phyloP scores from a whole-genome alignment of 106 monocot genomes.

The Triglochin maritima region DNA sequence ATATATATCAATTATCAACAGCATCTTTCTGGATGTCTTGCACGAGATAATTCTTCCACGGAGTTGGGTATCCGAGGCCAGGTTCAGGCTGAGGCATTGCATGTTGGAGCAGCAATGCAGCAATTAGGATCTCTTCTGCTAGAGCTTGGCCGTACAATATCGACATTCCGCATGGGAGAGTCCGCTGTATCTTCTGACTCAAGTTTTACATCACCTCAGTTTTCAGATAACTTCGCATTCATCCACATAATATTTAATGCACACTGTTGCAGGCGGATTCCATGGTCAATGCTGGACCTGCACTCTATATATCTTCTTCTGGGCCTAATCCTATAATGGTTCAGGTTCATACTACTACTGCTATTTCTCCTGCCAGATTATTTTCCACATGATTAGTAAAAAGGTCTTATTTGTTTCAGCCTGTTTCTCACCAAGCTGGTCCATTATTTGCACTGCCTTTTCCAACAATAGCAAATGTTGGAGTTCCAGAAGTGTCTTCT shows the following conservation, averaged over 20 bases:
- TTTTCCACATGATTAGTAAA: background rate
- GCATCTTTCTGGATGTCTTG: conserved; percentile 43
- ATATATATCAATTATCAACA: background rate
- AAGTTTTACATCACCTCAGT: no score
- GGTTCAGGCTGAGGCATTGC: conserved; percentile 65
- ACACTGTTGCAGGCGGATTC: conserved; percentile 45
- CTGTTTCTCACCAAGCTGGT: conserved; percentile 40
- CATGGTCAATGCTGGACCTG: conserved; percentile 80
- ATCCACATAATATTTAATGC: no score
- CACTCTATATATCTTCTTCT: conserved; percentile 62
- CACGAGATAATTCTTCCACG: conserved; percentile 37
- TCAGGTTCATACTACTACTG: conserved; percentile 34
- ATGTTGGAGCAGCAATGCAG: conserved; percentile 68
- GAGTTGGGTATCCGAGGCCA: conserved; percentile 41
- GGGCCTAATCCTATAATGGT: conserved; percentile 98
- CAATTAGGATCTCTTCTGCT: conserved; percentile 86
- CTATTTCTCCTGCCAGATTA: background rate
- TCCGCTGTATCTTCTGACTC: conserved; percentile 48
- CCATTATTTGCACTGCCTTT: conserved; percentile 37
- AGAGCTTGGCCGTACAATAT: conserved; percentile 82
- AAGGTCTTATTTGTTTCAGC: conserved; percentile 21
- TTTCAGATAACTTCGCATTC: no score
- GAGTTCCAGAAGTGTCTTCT: conserved; percentile 29
- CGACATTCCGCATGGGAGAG: conserved; percentile 71
- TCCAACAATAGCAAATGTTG: conserved; percentile 17